Evolutionary conservation across 2,329 filamentous ascomycete species (phyloP).

Genomic region (Juglanconis sp.): DNA sequence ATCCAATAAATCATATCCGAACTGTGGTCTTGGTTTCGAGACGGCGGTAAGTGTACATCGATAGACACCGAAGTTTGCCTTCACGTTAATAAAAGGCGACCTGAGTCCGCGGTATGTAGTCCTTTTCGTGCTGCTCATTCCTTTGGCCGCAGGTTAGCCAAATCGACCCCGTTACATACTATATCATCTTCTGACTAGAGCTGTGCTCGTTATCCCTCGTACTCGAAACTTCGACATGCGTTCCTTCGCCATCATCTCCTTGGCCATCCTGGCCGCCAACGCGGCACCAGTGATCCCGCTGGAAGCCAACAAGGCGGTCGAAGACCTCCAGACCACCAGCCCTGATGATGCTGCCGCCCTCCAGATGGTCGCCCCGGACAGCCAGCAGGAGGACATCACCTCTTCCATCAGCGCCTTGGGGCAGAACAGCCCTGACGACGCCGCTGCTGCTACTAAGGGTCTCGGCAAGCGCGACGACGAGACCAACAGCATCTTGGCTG

Average conservation of each 20-base stretch:
- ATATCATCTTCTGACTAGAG: constrained; percentile 1
- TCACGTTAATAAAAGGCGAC: not conserved
- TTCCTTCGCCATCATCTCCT: constrained; percentile 7
- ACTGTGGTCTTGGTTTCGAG: not conserved
- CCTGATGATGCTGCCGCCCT: constrained; percentile 8
- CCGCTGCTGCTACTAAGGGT: not conserved
- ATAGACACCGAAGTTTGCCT: not conserved
- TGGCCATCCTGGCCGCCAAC: constrained; percentile 5
- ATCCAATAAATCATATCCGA: not conserved
- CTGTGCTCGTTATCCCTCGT: constrained; percentile 8
- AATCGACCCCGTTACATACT: not conserved
- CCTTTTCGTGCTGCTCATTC: not conserved
- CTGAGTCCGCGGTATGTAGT: not conserved
- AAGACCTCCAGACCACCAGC: constrained; percentile 2
- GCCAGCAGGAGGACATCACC: constrained; percentile 3
- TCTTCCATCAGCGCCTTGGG: not conserved
- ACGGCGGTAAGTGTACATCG: too few species aligned
- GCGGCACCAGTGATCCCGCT: constrained; percentile 10
- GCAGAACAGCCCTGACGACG: constrained; percentile 11
- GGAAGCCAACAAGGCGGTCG: constrained; percentile 3
- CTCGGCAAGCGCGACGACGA: constrained; percentile 5
- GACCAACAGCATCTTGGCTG: not conserved
- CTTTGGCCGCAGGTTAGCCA: not conserved
- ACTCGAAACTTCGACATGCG: constrained; percentile 1
- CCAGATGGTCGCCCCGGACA: constrained; percentile 6